Conservation (phyloP, 768 basidiomycete species). For the Lentinula boryana region DNA sequence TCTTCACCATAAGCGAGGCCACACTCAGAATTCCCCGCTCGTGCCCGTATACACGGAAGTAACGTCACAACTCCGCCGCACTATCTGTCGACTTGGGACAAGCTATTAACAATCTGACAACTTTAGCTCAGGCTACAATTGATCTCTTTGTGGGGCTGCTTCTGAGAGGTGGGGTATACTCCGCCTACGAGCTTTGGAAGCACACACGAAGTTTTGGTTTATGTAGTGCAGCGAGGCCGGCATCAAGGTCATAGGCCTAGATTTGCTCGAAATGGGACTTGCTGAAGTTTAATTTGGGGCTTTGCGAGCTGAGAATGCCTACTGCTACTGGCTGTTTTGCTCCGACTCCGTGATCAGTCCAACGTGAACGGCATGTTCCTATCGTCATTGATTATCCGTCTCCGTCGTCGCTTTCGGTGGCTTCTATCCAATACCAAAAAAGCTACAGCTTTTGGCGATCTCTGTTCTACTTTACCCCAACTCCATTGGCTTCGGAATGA, state of each 20-base stretch:
- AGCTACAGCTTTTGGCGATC: too few species aligned
- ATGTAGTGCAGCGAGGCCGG: slow-evolving; percentile 7
- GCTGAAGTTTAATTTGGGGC: neutral
- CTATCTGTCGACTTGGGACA: slow-evolving; percentile 10
- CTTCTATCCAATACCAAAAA: too few species aligned
- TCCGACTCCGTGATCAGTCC: neutral
- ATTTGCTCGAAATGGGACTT: neutral
- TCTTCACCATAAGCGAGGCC: slow-evolving; percentile 12
- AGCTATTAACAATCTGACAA: slow-evolving; percentile 5
- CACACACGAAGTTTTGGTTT: slow-evolving; percentile 1
- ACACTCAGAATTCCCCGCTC: slow-evolving; percentile 9
- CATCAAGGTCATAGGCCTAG: neutral
- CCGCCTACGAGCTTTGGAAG: slow-evolving; percentile 6
- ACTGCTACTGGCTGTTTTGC: neutral
- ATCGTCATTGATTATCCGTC: neutral
- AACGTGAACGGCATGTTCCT: neutral
- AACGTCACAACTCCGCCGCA: neutral
- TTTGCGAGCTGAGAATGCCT: neutral
- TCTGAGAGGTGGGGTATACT: neutral
- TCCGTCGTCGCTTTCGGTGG: neutral
- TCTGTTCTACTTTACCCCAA: neutral
- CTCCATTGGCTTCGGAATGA: neutral
- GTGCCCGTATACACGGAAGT: slow-evolving; percentile 8
- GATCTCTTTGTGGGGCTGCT: slow-evolving; percentile 7
- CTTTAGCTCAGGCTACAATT: slow-evolving; percentile 5